Evolutionary conservation across 495 filamentous ascomycete species (phyloP).

Genomic region (Umbilicaria muhlenbergii): DNA sequence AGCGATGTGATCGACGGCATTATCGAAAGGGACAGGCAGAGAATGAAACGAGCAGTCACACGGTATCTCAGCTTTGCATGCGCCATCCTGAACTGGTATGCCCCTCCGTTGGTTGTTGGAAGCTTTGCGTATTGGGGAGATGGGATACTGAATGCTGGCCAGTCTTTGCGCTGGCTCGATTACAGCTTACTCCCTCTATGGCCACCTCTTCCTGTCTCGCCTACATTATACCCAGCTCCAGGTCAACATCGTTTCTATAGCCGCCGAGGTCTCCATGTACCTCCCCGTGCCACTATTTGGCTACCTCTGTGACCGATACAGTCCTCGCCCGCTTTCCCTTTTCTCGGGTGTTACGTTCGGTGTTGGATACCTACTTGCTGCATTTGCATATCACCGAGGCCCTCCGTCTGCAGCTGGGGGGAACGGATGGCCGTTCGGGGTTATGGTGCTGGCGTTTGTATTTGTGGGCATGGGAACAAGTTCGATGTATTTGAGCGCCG

Average conservation of each 20-base stretch:
- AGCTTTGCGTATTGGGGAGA: constrained; percentile 1
- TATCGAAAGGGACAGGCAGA: constrained; percentile 37
- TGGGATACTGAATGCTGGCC: not conserved
- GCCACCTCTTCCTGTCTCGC: constrained; percentile 66
- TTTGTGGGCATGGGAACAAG: constrained; percentile 68
- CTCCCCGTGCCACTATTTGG: constrained; percentile 78
- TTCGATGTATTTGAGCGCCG: constrained; percentile 70
- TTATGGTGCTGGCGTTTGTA: constrained; percentile 76
- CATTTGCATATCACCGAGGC: constrained; percentile 55
- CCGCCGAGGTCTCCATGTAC: constrained; percentile 76
- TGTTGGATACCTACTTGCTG: constrained; percentile 68
- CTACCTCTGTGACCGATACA: constrained; percentile 76
- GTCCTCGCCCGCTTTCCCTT: constrained; percentile 57
- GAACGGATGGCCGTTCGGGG: constrained; percentile 53
- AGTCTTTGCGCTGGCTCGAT: constrained; percentile 72
- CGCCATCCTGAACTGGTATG: constrained; percentile 44
- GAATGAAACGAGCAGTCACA: constrained; percentile 32
- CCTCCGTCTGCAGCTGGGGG: constrained; percentile 38
- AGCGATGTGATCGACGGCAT: constrained; percentile 45
- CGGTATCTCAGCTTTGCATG: constrained; percentile 42
- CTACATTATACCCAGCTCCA: constrained; percentile 78
- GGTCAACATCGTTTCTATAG: constrained; percentile 76
- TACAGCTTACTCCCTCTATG: constrained; percentile 82
- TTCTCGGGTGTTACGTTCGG: constrained; percentile 62
- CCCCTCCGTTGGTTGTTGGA: not conserved